Base-by-base conservation (phyloP, 192 early-diverging fungal species). In the Coemansia sp. region DNA sequence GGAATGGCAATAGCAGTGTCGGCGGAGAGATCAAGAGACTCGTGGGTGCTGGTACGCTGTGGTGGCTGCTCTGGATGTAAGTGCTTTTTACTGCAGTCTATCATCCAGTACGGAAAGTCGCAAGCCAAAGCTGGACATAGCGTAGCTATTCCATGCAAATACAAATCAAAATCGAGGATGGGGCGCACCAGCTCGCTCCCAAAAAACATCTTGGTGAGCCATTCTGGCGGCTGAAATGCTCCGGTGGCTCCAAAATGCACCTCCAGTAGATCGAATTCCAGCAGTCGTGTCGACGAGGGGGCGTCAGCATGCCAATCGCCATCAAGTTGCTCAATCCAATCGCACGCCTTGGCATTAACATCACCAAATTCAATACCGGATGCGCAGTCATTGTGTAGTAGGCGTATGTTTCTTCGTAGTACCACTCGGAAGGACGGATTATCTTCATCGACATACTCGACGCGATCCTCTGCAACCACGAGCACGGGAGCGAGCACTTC, bases 81-180 rank as follows among this genome's bases (percentile, higher is more conserved):
- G 29, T 58, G 58, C 0, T 52, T 54, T 10, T 63, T 58, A 34
- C 50, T 48, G 53, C 52, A 69, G 56, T 79, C 76, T 4, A 72
- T 70, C 41, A 79, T 24, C 76, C 76, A 79, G 57, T 79, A 79
- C 0, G 76, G 76, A 35, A 79, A 32, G 2, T 48, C 50, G 17
- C 35, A 19, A 35, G 59, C 65, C 10, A 12, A 53, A 18, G 17
- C 32, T 6, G 61, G 19, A 18, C 62, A 21, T 24, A 72, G 42
- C 1, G 58, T 46, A 17, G 76, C 70, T 8, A 72, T 65, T 5
- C 61, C 66, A 32, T 79, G 76, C 10, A 70, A 21, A 33, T 79
- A 79, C 33, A 70, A n/a, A 24, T 79, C 70, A 66, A 79, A 79
- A 38, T 79, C 76, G 8, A 79, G 62, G 8, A 79, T 71, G 3